Conservation (phyloP, 2,329 filamentous ascomycete species). For the Aspergillus cejpii region DNA sequence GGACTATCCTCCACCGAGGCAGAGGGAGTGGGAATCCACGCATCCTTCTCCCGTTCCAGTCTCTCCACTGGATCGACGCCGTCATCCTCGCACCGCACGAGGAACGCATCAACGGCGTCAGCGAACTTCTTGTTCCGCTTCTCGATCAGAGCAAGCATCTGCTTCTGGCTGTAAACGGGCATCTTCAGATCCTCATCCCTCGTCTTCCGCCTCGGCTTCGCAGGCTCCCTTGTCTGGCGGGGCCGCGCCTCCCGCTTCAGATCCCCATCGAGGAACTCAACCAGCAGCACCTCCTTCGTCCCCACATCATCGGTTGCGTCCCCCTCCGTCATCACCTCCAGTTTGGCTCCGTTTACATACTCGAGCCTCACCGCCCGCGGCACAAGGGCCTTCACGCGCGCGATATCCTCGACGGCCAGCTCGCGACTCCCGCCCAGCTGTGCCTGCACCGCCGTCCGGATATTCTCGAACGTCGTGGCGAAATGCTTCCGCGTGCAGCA, state of each 20-base stretch:
- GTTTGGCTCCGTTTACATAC: conserved; percentile 76
- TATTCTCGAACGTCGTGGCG: conserved; percentile 82
- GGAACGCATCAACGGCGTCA: conserved; percentile 66
- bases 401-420: conserved; percentile 69
- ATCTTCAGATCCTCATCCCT: conserved; percentile 77
- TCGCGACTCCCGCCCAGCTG: conserved; percentile 60
- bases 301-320: conserved; percentile 48
- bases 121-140: conserved; percentile 80
- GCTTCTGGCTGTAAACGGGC: conserved; percentile 87
- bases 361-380: conserved; percentile 73
- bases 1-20: conserved; percentile 37
- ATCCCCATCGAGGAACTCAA: conserved; percentile 90
- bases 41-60: conserved; percentile 54
- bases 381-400: conserved; percentile 69
- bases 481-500: conserved; percentile 89
- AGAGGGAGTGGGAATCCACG: conserved; percentile 57
- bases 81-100: conserved; percentile 63
- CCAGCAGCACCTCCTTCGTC: conserved; percentile 65
- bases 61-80: conserved; percentile 59
- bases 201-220: conserved; percentile 60
- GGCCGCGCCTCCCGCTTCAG: conserved; percentile 70
- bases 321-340: conserved; percentile 67
- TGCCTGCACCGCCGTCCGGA: conserved; percentile 74
- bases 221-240: conserved; percentile 66
- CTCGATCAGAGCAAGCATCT: conserved; percentile 82